Base-by-base conservation (phyloP, 2,329 filamentous ascomycete genomes). In the Trichoderma aggressivum region DNA sequence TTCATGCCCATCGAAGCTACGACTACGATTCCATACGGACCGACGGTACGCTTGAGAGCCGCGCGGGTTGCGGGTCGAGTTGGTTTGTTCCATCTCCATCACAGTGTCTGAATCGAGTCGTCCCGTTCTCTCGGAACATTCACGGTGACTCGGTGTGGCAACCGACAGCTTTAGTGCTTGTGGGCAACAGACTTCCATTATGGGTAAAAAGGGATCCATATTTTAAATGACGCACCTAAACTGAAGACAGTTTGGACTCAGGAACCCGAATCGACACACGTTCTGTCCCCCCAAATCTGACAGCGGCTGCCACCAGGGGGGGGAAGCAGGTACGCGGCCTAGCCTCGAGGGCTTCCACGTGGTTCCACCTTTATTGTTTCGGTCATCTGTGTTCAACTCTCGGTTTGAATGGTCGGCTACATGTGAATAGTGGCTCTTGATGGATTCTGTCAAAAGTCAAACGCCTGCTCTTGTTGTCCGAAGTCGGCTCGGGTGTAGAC, bases 171-270 rank as follows among this genome's bases (percentile, higher is more conserved):
- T 59, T 43, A 70, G 59, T 43, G 59, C 10, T 47, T n/a, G n/a
- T 32, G 62, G 67, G 59, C 67, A 47, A 70, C 47, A 18, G 67
- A 43, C 50, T 63, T 70, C 43, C 67, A 62, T 56, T 55, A 55
- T 63, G 47, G 67, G 58, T 18, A 70, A 47, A 53, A 58, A 26
- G 50, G 63, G 43, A n/a, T 32, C 67, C 58, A 43, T 39, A 21
- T 58, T 70, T 63, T 28, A 69, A 63, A 70, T 70, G 47, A 59
- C 58, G 60, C 58, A 70, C 60, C 67, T 70, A 70, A 32, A 63
- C 67, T 63, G 18, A 70, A 70, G 18, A 32, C 26, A 63, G 67
- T 63, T 70, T 70, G 67, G 67, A 6, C 47, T 55, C 67, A 70
- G 67, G 67, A 39, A 70, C 67, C 39, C 30, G 56, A 61, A 21